These are phyloP conservation scores for sunflower (Helianthus annuus) DNA, from an alignment of 129 eudicot genomes.

Conservation along the genomic window HanXRQr2.0-SUNRISE NC_035448.2:52310185-52310684, in stretches of 20 bases:
- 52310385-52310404: constrained; percentile 55
- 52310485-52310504: constrained; percentile 89
- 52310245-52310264: constrained; percentile 62
- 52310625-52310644: background rate
- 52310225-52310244: constrained; percentile 72
- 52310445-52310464: constrained; percentile 62
- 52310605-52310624: background rate
- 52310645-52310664: constrained; percentile 5
- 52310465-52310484: constrained; percentile 91
- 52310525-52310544: constrained; percentile 65
- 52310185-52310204: constrained; percentile 48
- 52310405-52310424: constrained; percentile 83
- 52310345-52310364: constrained; percentile 64
- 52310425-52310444: constrained; percentile 55
- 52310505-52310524: constrained; percentile 67
- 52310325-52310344: constrained; percentile 78
- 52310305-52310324: constrained; percentile 87
- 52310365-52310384: constrained; percentile 57
- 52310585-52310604: constrained; percentile 17
- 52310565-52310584: constrained; percentile 65
- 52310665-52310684: background rate
- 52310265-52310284: constrained; percentile 81
- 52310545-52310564: constrained; percentile 87
- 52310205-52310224: constrained; percentile 64
- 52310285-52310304: constrained; percentile 77